Evolutionary conservation across 2,329 filamentous ascomycete genomes (phyloP).

Genomic region (Cercospora janseana): DNA sequence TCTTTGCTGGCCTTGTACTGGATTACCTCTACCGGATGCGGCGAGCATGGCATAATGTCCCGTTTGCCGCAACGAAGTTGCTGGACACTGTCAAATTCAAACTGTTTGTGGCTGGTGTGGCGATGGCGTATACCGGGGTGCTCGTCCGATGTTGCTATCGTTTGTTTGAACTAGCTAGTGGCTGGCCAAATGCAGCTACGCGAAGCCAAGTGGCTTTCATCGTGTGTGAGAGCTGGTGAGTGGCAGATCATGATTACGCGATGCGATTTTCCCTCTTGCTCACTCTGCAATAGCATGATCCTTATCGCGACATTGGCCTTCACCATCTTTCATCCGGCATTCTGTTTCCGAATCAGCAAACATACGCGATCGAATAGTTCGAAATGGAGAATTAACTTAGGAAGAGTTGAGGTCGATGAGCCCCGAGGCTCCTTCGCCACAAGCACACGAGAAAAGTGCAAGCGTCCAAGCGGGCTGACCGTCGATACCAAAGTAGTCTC

Average conservation of each 20-base stretch:
- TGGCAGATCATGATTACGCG: neutral
- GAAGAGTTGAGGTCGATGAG: neutral
- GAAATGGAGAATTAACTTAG: neutral
- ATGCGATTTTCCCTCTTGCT: neutral
- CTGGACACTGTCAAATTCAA: conserved; percentile 13
- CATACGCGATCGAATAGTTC: neutral
- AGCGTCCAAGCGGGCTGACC: too few species aligned
- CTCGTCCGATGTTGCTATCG: conserved; percentile 7
- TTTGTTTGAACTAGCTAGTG: neutral
- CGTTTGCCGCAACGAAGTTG: conserved; percentile 11
- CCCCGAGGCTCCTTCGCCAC: neutral
- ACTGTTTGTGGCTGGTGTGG: conserved; percentile 4
- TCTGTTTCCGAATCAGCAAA: conserved; percentile 5
- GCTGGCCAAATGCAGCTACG: conserved; percentile 7
- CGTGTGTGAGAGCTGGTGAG: conserved; percentile 13
- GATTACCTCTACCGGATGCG: conserved; percentile 11
- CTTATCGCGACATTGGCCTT: conserved; percentile 7
- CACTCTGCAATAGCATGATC: conserved; percentile 1
- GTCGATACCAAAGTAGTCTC: too few species aligned
- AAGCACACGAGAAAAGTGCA: too few species aligned
- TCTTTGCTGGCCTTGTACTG: conserved; percentile 8
- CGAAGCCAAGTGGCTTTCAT: conserved; percentile 8
- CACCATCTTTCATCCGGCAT: conserved; percentile 11
- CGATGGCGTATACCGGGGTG: conserved; percentile 4
- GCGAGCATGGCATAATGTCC: conserved; percentile 11